Conservation (phyloP, 208 protist species). For the Wallacemonas sp. region DNA sequence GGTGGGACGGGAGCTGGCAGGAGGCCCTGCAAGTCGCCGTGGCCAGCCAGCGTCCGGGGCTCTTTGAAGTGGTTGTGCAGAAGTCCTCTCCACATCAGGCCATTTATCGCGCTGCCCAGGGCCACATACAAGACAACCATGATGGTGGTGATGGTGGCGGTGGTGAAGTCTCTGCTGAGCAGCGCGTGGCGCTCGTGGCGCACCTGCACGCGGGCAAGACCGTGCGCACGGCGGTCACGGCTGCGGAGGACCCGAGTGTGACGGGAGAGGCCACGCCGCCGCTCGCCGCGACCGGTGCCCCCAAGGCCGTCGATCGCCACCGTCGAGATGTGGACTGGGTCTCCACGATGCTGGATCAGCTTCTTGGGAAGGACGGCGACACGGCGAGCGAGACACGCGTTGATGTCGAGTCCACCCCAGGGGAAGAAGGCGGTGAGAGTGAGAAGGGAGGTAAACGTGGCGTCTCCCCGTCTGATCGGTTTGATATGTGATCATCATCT, state of each 20-base stretch:
- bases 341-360: constrained; percentile 31
- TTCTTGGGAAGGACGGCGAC: constrained; percentile 19
- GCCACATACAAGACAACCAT: too few species aligned
- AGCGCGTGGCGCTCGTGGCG: constrained; percentile 37
- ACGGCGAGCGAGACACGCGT: background rate
- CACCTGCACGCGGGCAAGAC: constrained; percentile 24
- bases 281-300: too few species aligned
- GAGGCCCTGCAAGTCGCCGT: constrained; percentile 57
- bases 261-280: constrained; percentile 5
- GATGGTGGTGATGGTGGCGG: too few species aligned
- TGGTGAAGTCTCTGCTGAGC: constrained; percentile 26
- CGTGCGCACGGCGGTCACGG: background rate
- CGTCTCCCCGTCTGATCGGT: too few species aligned
- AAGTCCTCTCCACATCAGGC: constrained; percentile 33
- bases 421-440: too few species aligned
- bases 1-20: constrained; percentile 70
- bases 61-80: constrained; percentile 38
- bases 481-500: too few species aligned
- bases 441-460: too few species aligned
- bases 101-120: constrained; percentile 33
- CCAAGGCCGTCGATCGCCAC: too few species aligned
- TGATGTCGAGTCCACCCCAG: too few species aligned
- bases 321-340: constrained; percentile 5
- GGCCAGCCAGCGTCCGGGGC: constrained; percentile 30
- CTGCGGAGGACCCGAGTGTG: background rate